These are phyloP conservation scores for Singerocomus inundabilis DNA, from an alignment of 1,284 basidiomycete genomes.

Conservation along the genomic window DNA sequence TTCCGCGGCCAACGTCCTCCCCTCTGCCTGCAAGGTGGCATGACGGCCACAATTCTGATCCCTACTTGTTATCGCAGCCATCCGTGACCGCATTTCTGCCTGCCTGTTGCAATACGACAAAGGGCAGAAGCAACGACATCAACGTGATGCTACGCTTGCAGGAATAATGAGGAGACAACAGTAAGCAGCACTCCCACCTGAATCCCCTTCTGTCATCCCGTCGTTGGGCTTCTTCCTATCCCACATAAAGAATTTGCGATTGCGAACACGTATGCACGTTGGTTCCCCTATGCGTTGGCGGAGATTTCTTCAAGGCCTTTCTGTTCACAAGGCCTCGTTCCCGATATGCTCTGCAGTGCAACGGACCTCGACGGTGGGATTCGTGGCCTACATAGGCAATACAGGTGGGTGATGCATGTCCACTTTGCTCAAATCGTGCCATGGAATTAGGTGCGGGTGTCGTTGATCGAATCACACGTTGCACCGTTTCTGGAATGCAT, in stretches of 20 bases:
- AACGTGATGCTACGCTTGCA: constrained; percentile 32
- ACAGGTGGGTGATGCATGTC: constrained; percentile 31
- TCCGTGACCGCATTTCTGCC: constrained; percentile 25
- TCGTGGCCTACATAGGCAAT: constrained; percentile 19
- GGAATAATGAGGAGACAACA: constrained; percentile 25
- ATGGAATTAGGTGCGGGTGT: constrained; percentile 13
- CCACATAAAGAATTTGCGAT: constrained; percentile 27
- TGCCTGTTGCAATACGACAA: constrained; percentile 26
- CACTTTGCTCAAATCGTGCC: constrained; percentile 13
- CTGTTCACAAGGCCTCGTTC: constrained; percentile 17
- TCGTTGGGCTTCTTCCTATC: constrained; percentile 19
- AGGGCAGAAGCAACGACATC: constrained; percentile 30
- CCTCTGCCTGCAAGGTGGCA: constrained; percentile 32
- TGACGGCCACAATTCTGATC: constrained; percentile 23
- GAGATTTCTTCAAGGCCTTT: constrained; percentile 26
- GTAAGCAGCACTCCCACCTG: constrained; percentile 24
- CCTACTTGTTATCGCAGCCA: constrained; percentile 26
- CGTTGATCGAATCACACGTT: constrained; percentile 30
- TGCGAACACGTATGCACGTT: constrained; percentile 23
- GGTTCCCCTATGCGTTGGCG: constrained; percentile 25
- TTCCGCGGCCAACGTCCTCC: constrained; percentile 29
- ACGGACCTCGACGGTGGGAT: constrained; percentile 18
- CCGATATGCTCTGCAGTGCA: constrained; percentile 27
- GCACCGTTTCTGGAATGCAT: constrained; percentile 27
- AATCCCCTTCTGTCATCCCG: constrained; percentile 9